phyloP scores from a whole-genome alignment of 169 alveolate species.

The Plasmodium vivax region DNA sequence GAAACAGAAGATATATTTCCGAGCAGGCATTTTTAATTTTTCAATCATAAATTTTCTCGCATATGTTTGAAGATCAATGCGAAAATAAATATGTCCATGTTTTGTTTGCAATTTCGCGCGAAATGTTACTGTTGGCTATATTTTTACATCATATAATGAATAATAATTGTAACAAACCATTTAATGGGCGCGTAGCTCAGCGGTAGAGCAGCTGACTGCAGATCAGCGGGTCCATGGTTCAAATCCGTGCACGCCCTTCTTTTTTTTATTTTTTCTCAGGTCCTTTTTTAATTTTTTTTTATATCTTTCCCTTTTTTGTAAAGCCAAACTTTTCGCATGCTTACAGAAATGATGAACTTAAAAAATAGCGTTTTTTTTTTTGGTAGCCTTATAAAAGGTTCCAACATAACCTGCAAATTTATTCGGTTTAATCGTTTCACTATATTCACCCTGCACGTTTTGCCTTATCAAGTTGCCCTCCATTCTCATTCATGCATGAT shows the following conservation, averaged over 20 bases:
- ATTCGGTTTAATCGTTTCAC: not conserved
- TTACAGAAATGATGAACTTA: not conserved
- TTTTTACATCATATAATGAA: not conserved
- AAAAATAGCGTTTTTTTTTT: not conserved
- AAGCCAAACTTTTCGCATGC: not conserved
- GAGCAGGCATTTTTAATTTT: not conserved
- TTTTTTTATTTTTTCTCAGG: not conserved
- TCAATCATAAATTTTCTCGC: not conserved
- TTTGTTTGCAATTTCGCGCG: not conserved
- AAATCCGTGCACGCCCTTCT: constrained; percentile 94
- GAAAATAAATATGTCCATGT: not conserved
- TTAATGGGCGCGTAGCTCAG: constrained; percentile 94
- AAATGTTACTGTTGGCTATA: not conserved
- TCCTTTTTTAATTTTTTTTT: not conserved
- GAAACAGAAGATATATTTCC: not conserved
- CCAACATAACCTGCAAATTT: not conserved
- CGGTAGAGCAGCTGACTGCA: constrained; percentile 97
- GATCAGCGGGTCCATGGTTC: constrained; percentile 96
- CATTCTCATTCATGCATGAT: not conserved
- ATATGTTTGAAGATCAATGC: not conserved
- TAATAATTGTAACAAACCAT: not conserved
- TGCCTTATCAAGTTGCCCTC: not conserved
- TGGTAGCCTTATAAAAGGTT: not conserved
- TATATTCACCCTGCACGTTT: not conserved
- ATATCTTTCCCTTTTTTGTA: not conserved